Percentiles rank a stretch among this genome's conserved stretches.
Conservation (phyloP, 108 stramenopile genomes). For the Fragilaria crotonensis region DNA sequence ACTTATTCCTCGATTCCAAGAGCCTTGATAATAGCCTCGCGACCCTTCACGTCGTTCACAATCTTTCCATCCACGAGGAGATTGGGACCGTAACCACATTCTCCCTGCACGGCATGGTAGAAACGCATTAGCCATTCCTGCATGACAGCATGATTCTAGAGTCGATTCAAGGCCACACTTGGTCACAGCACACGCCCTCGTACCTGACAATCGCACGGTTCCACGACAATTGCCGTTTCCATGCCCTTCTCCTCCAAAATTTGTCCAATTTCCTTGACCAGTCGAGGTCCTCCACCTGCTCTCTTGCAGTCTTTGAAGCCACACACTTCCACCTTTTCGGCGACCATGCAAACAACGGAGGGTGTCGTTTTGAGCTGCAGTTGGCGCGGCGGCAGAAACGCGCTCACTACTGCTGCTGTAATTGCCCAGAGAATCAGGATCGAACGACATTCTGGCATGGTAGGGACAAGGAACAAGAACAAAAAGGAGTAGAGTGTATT, state of each 20-base stretch:
- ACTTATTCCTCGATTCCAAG: slow-evolving; percentile 12
- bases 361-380: no score
- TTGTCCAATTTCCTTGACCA: slow-evolving; percentile 9
- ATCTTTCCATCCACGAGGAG: slow-evolving; percentile 17
- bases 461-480: no score
- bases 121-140: no score
- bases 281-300: slow-evolving; percentile 12
- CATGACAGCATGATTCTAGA: no score
- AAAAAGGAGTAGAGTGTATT: no score
- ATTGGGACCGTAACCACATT: slow-evolving; percentile 28
- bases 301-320: slow-evolving; percentile 25
- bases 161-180: no score
- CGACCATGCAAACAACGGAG: no score
- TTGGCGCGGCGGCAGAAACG: no score
- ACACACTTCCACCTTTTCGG: slow-evolving; percentile 21
- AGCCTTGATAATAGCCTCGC: slow-evolving; percentile 13
- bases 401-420: no score
- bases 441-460: no score
- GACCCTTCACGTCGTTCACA: slow-evolving; percentile 15
- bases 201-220: slow-evolving; percentile 18
- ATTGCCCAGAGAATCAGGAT: no score
- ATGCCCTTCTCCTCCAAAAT: slow-evolving; percentile 14
- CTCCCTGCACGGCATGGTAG: slow-evolving; percentile 5
- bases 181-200: no score
- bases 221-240: background rate